phyloP scores from a whole-genome alignment of 2,329 filamentous ascomycete genomes.

The Parastagonospora nodorum region DNA sequence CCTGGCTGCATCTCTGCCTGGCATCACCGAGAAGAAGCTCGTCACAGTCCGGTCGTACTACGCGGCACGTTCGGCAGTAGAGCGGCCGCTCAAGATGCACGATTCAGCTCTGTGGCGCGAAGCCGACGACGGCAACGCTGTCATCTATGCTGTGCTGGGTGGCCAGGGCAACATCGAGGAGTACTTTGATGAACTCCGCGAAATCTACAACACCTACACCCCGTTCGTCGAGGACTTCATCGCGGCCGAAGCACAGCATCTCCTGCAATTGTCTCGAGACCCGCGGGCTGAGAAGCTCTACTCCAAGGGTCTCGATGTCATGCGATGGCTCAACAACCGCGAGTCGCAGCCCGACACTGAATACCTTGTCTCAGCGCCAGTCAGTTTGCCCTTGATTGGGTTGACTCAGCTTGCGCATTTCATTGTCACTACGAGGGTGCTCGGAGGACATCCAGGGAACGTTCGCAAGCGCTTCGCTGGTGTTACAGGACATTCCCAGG shows the following conservation, averaged over 20 bases:
- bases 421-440: conserved; percentile 87
- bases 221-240: conserved; percentile 89
- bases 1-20: conserved; percentile 80
- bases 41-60: conserved; percentile 91
- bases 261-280: conserved; percentile 83
- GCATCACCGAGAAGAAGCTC: conserved; percentile 91
- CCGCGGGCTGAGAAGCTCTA: conserved; percentile 92
- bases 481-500: conserved; percentile 94
- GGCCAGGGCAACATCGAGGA: conserved; percentile 99
- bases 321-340: conserved; percentile 87
- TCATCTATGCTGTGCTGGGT: conserved; percentile 92
- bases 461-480: conserved; percentile 84
- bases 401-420: conserved; percentile 96
- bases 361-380: conserved; percentile 60
- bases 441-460: conserved; percentile 87
- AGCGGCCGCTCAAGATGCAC: conserved; percentile 86
- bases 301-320: conserved; percentile 92
- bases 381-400: conserved; percentile 95
- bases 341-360: conserved; percentile 92
- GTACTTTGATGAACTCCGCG: conserved; percentile 96
- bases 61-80: conserved; percentile 79
- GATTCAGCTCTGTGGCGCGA: conserved; percentile 92
- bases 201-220: conserved; percentile 88
- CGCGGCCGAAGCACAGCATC: conserved; percentile 77
- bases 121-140: conserved; percentile 79